Conservation (phyloP, 805 yeast species). For the Cyberlindnera xishuangbannaensis region DNA sequence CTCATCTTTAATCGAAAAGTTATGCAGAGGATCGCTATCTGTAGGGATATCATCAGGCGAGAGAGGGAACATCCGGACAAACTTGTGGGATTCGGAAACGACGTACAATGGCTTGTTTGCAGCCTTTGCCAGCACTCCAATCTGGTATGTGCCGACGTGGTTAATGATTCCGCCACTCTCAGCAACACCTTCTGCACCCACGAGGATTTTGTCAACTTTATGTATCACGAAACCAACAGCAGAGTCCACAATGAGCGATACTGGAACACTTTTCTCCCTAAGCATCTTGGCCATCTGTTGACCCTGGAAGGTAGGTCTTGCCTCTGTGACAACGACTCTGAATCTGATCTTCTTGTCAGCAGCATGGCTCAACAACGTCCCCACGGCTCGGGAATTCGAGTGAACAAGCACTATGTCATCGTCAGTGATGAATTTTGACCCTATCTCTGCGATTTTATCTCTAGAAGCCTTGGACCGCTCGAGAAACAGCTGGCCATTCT, state of each 20-base stretch:
- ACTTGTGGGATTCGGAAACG: slow-evolving; percentile 91
- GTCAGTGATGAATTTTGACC: slow-evolving; percentile 84
- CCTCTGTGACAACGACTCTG: slow-evolving; percentile 88
- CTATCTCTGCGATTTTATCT: slow-evolving; percentile 79
- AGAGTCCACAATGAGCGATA: slow-evolving; percentile 80
- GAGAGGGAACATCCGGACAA: slow-evolving; percentile 92
- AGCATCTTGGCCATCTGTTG: slow-evolving; percentile 63
- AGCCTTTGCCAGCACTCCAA: slow-evolving; percentile 85
- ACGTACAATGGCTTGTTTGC: slow-evolving; percentile 93
- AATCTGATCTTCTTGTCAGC: slow-evolving; percentile 74
- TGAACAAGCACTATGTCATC: slow-evolving; percentile 89
- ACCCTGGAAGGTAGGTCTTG: slow-evolving; percentile 80
- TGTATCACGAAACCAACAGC: slow-evolving; percentile 92
- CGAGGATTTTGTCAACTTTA: slow-evolving; percentile 86
- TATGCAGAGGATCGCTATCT: slow-evolving; percentile 39
- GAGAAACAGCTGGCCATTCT: slow-evolving; percentile 87
- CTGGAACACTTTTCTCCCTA: slow-evolving; percentile 74
- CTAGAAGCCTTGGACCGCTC: slow-evolving; percentile 89
- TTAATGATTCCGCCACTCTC: slow-evolving; percentile 98
- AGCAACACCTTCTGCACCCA: slow-evolving; percentile 99
- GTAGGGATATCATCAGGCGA: slow-evolving; percentile 87
- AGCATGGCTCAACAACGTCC: slow-evolving; percentile 68
- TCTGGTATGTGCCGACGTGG: slow-evolving; percentile 90
- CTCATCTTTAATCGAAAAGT: slow-evolving; percentile 30
- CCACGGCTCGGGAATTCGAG: slow-evolving; percentile 87